Evolutionary conservation across 352 stramenopile genomes (phyloP).

Genomic region (Phytophthora megakarya): DNA sequence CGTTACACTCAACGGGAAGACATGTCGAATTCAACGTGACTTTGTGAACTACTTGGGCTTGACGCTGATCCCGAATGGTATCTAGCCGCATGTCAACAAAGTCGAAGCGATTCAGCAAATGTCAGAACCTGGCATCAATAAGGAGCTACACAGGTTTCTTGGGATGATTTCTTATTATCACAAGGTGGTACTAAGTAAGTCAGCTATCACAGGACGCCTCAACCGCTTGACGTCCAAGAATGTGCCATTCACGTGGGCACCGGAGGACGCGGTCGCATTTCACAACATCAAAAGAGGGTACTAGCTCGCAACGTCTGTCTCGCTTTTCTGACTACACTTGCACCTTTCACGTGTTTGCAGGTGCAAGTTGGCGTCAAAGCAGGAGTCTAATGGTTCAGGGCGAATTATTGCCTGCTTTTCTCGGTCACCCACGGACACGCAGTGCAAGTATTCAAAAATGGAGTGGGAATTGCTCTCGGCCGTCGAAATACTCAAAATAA

Average conservation of each 20-base stretch:
- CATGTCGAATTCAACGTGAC: constrained; percentile 6
- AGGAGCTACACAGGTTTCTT: neutral
- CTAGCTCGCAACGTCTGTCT: neutral
- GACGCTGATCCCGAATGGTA: neutral
- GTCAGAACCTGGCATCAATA: constrained; percentile 4
- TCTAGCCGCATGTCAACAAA: neutral
- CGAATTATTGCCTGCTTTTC: constrained; percentile 19
- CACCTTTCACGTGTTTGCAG: neutral
- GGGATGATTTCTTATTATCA: constrained; percentile 19
- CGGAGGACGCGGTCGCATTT: neutral
- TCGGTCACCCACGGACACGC: neutral
- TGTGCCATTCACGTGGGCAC: constrained; percentile 2
- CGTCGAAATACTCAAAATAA: neutral
- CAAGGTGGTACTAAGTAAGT: constrained; percentile 15
- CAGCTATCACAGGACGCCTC: neutral
- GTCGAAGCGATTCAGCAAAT: neutral
- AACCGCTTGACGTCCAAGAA: constrained; percentile 12
- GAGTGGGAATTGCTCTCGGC: constrained; percentile 8
- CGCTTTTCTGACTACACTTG: constrained; percentile 4
- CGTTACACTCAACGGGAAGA: neutral
- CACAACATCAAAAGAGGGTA: constrained; percentile 6
- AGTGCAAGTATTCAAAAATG: constrained; percentile 9
- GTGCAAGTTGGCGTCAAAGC: neutral
- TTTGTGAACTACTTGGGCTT: neutral
- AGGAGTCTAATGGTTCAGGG: neutral